Conservation (phyloP, 176 grass and related monocot genomes). For the Triticum timopheevii region DNA sequence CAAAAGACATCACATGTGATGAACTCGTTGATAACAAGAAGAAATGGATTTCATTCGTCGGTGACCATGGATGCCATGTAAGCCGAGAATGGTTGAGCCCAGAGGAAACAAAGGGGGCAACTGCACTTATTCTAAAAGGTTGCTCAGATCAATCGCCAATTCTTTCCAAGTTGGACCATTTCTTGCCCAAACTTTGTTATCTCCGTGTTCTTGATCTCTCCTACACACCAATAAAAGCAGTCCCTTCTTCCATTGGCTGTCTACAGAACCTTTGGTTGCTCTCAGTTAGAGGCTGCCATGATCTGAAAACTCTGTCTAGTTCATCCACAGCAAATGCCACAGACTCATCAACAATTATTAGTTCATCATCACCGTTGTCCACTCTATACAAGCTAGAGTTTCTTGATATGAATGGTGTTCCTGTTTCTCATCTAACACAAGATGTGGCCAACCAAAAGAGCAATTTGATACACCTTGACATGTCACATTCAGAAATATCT, state of each 20-base stretch:
- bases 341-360: background rate
- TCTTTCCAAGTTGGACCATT: background rate
- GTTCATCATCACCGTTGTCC: background rate
- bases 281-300: constrained; percentile 1
- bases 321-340: background rate
- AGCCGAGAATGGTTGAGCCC: background rate
- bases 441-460: background rate
- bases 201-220: constrained; percentile 30
- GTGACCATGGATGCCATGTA: background rate
- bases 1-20: background rate
- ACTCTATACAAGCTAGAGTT: background rate
- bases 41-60: background rate
- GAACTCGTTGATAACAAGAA: background rate
- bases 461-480: background rate
- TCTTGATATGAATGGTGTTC: constrained; percentile 19
- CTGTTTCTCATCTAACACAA: background rate
- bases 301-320: background rate
- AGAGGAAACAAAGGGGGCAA: background rate
- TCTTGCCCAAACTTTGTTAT: background rate
- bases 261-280: background rate
- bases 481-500: background rate
- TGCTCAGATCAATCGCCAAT: background rate
- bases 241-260: background rate
- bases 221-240: background rate
- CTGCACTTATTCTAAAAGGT: background rate